phyloP scores from a whole-genome alignment of 1,284 basidiomycete species.

The Pascua guehoae region DNA sequence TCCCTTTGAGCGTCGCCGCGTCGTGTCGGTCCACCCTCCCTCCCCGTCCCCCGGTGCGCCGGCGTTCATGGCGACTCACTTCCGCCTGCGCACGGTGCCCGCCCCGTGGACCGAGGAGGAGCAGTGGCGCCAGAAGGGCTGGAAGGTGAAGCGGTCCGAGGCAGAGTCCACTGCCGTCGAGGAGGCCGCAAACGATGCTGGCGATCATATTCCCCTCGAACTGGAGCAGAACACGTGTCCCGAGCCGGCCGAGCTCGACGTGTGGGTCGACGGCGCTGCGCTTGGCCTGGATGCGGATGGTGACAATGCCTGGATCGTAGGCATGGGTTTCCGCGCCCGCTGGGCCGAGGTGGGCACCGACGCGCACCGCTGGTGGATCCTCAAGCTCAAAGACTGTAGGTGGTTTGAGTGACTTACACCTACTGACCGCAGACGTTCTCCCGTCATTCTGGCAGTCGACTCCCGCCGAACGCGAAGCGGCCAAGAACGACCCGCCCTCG shows the following conservation, averaged over 20 bases:
- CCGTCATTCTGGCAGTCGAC: constrained; percentile 26
- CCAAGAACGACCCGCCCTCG: constrained; percentile 2
- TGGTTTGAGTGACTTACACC: not conserved
- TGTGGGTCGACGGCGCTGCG: constrained; percentile 25
- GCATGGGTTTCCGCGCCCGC: constrained; percentile 35
- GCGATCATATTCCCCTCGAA: constrained; percentile 12
- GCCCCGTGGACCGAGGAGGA: constrained; percentile 36
- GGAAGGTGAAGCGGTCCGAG: not conserved
- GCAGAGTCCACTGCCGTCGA: constrained; percentile 10
- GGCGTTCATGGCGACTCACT: constrained; percentile 9
- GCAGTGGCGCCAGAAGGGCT: constrained; percentile 19
- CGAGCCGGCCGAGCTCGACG: constrained; percentile 21
- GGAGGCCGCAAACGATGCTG: not conserved
- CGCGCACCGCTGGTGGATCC: constrained; percentile 33
- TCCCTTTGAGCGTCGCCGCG: constrained; percentile 28
- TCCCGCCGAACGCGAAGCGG: not conserved
- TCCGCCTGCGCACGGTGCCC: constrained; percentile 29
- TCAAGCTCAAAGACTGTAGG: constrained; percentile 42
- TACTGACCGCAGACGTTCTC: constrained; percentile 22
- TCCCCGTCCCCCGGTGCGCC: constrained; percentile 1
- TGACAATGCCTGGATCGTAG: constrained; percentile 18
- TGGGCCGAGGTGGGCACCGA: constrained; percentile 36
- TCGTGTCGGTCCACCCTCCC: constrained; percentile 22
- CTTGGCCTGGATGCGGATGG: constrained; percentile 1
- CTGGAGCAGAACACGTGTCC: constrained; percentile 22